Base-by-base conservation (phyloP, 805 yeast genomes). In the Starmerella apicola region DNA sequence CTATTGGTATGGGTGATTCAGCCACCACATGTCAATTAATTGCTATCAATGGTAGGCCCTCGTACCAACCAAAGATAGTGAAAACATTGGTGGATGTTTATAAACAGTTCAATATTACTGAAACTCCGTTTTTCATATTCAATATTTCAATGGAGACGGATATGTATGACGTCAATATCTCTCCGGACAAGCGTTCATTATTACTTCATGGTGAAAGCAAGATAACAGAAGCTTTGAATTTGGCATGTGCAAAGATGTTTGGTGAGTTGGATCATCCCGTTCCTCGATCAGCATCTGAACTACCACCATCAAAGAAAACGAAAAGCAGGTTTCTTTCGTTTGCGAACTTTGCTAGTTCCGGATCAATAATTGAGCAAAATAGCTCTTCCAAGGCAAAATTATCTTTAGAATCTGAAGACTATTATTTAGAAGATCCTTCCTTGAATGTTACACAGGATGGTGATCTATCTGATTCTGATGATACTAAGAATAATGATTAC, bases 111-210 rank as follows among this genome's bases (percentile, higher is more conserved):
- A 86, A 85, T 49, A 69, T 73, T 50, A 64, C 76, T 3, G 95
- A 85, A 52, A 68, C 56, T 38, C 97, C 97, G 0, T 71, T 74
- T 9, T 65, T 81, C 36, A 65, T 84, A 2, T 50, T 83, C 3
- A 67, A 91, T 56, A 49, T 91, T 17, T 51, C 53, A 12, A 54
- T 83, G 5, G 67, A 70, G 30, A 65, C 80, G 0, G 17, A 36
- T 8, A 35, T 37, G 16, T 57, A 57, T n/a, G 98, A 91, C 59
- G 67, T 91, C 16, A 91, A 91, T 58, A 81, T 91, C 1, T 78
- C 95, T 0, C 97, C 98, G 0, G 96, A 91, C 56, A 91, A 91
- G 55, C 65, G 88, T 38, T 71, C 75, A 2, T 66, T 86, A 2
- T 54, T 81, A 51, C 54, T 85, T 2, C 84, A 78, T 43, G 66